Percentiles rank a stretch among this genome's conserved stretches.
Evolutionary conservation across 306 rosid genomes (phyloP).

Genomic region (Acacia acuminata): DNA sequence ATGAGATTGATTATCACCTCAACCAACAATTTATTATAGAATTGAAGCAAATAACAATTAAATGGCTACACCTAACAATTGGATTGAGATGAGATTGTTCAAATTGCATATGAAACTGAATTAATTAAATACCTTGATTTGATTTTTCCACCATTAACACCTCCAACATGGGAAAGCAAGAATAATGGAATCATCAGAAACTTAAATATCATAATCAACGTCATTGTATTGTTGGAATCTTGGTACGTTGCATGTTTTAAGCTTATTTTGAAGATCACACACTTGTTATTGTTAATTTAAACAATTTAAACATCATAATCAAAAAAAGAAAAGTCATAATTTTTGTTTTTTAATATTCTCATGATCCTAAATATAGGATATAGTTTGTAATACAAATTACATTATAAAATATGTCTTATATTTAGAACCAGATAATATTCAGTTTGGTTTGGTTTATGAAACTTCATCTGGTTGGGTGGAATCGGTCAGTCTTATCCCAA

Average conservation of each 20-base stretch:
- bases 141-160: not conserved
- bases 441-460: not conserved
- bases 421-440: too few species aligned
- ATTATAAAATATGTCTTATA: too few species aligned
- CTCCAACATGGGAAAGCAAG: not conserved
- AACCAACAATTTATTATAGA: too few species aligned
- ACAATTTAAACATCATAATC: not conserved
- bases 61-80: not conserved
- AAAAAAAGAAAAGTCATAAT: not conserved
- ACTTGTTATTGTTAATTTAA: not conserved
- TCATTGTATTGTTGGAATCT: not conserved
- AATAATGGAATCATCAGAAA: not conserved
- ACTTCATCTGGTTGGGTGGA: not conserved
- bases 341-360: not conserved
- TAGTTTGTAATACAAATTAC: too few species aligned
- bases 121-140: not conserved
- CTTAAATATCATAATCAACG: not conserved
- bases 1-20: too few species aligned
- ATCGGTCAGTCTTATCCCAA: not conserved
- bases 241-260: not conserved
- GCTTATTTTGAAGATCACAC: not conserved
- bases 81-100: not conserved
- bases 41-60: too few species aligned
- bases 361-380: too few species aligned
- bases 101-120: not conserved